Base-by-base conservation (phyloP, 1,284 basidiomycete species). In the Mycena sp. region DNA sequence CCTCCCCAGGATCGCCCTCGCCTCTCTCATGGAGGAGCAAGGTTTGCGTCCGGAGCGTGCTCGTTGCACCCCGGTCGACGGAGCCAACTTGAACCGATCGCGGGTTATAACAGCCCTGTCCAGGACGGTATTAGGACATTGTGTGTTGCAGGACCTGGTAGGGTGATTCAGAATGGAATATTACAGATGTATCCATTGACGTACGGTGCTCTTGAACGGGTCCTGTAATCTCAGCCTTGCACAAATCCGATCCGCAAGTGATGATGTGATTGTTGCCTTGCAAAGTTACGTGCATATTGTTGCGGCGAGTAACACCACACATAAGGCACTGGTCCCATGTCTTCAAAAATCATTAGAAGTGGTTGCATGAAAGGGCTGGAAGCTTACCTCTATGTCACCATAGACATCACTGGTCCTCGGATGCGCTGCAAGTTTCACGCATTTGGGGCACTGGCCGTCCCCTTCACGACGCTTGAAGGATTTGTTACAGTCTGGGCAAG, bases 231-330 rank as follows among this genome's bases (percentile, higher is more conserved):
- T n/a, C 32, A 6, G 54, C 43, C 35, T 30, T 45, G 32, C 54
- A 56, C n/a, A 6, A 7, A 16, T 4, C 17, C 3, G 44, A 37
- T 28, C 54, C 54, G 28, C 54, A 56, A 14, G 54, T 56, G 1
- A 56, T 16, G 4, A 56, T 17, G 1, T 23, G 43, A 10, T 37
- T 29, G n/a, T 37, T 32, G 5, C 29, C 44, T 29, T 46, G 19
- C 4, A 56, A 17, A 5, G 10, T 46, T 5, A 17, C 23, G 21
- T 56, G 54, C 54, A 56, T 56, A 11, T 46, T 46, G 32, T 56
- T 56, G 35, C 45, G 56, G n/a, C 49, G 57, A 44, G 57, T 58
- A 10, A 51, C 30, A 21, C 57, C 29, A 23, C 57, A 58, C 38
- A 51, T 29, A 11, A 32, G 12, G 32, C 57, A 58, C 21, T 58